phyloP scores from a whole-genome alignment of 2,329 filamentous ascomycete genomes.

The Scedosporium dehoogii region DNA sequence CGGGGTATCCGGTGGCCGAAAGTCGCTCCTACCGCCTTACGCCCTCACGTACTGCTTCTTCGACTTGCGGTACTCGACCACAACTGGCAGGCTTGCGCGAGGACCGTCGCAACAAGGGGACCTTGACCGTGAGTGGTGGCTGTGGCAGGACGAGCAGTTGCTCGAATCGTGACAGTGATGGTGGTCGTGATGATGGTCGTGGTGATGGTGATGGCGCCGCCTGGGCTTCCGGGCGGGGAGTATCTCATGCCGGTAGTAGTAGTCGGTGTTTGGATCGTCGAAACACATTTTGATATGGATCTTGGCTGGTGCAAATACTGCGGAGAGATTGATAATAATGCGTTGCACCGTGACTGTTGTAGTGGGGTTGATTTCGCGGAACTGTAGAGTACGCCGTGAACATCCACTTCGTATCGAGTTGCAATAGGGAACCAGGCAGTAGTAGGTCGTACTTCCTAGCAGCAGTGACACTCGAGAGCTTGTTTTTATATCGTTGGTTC shows the following conservation, averaged over 20 bases:
- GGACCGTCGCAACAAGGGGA: constrained; percentile 23
- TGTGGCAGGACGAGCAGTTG: constrained; percentile 20
- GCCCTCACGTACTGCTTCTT: background rate
- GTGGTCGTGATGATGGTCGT: constrained; percentile 28
- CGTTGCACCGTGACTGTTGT: too few species aligned
- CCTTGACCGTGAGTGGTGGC: constrained; percentile 15
- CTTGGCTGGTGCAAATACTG: background rate
- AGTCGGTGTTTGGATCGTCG: background rate
- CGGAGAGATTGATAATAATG: too few species aligned
- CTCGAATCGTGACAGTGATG: constrained; percentile 22
- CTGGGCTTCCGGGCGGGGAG: constrained; percentile 30
- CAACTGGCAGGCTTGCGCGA: constrained; percentile 26
- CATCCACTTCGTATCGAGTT: too few species aligned
- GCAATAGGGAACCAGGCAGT: too few species aligned
- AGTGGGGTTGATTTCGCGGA: too few species aligned
- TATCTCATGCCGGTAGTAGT: constrained; percentile 32
- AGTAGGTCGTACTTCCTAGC: too few species aligned
- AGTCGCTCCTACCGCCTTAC: background rate
- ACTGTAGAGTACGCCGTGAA: too few species aligned
- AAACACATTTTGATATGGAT: background rate
- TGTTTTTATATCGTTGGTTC: too few species aligned
- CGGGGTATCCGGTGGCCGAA: background rate
- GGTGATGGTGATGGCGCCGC: constrained; percentile 24
- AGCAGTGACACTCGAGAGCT: too few species aligned
- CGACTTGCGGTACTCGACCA: constrained; percentile 4